These are phyloP conservation scores for Herpetomonas samuelpessoai DNA, from an alignment of 208 protist species.

Conservation along the genomic window DNA sequence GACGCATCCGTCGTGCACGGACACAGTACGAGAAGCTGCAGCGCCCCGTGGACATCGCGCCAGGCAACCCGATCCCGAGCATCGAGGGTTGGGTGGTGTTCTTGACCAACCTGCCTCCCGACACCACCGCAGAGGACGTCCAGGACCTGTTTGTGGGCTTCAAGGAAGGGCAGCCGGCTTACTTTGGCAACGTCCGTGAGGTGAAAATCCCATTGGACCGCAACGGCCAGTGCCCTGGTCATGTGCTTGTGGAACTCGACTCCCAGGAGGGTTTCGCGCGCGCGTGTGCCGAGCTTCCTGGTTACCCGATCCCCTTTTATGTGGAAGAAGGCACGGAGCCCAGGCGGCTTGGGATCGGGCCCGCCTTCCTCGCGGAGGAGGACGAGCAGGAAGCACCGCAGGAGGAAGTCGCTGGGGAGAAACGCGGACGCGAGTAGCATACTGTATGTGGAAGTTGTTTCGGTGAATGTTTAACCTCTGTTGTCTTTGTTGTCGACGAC, in stretches of 20 bases:
- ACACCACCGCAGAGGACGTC: constrained; percentile 65
- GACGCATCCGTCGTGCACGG: constrained; percentile 61
- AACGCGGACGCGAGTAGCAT: constrained; percentile 39
- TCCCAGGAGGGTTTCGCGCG: constrained; percentile 50
- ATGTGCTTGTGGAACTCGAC: constrained; percentile 75
- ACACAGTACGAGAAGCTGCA: constrained; percentile 76
- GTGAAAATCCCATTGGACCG: constrained; percentile 63
- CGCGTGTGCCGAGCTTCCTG: constrained; percentile 57
- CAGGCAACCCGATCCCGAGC: constrained; percentile 68
- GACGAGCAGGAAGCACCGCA: constrained; percentile 32
- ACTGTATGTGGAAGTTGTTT: no score
- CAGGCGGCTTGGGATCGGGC: constrained; percentile 34
- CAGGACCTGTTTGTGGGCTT: constrained; percentile 54
- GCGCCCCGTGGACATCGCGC: constrained; percentile 47
- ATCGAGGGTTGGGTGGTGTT: constrained; percentile 86
- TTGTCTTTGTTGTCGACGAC: no score
- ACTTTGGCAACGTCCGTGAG: constrained; percentile 65
- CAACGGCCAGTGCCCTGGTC: constrained; percentile 72
- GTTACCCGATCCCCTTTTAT: constrained; percentile 29
- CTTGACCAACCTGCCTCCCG: constrained; percentile 57
- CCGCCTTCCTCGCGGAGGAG: constrained; percentile 77
- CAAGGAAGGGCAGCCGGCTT: constrained; percentile 41
- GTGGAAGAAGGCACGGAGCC: constrained; percentile 17
- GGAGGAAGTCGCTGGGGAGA: constrained; percentile 26
- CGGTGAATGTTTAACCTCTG: no score